Percentiles rank a stretch among this genome's conserved stretches.
Evolutionary conservation across 1,284 basidiomycete genomes (phyloP).

Genomic region (Fomes fomentarius): DNA sequence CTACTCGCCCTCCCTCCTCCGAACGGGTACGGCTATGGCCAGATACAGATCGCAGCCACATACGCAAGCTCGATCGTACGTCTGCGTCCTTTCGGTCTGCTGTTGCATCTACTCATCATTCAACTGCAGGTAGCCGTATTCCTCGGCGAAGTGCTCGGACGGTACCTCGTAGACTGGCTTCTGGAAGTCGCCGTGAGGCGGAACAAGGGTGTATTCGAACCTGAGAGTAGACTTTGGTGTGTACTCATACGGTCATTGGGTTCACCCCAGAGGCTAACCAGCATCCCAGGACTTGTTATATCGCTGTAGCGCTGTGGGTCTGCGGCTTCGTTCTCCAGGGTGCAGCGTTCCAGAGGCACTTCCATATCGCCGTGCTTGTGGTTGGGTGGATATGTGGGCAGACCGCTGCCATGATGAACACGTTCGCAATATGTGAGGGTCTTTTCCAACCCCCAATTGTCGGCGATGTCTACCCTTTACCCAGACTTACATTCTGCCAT

Average conservation of each 20-base stretch:
- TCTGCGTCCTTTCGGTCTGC: background rate
- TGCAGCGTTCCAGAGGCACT: slow-evolving; percentile 51
- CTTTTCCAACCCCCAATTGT: background rate
- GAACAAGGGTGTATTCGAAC: slow-evolving; percentile 71
- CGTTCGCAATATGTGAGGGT: slow-evolving; percentile 53
- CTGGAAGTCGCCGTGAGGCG: slow-evolving; percentile 54
- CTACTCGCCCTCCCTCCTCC: slow-evolving; percentile 63
- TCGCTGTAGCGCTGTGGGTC: slow-evolving; percentile 62
- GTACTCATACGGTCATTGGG: slow-evolving; percentile 9
- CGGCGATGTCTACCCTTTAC: too few species aligned
- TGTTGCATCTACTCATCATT: slow-evolving; percentile 29
- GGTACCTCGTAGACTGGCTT: slow-evolving; percentile 69
- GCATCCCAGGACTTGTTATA: slow-evolving; percentile 58
- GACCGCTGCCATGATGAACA: slow-evolving; percentile 56
- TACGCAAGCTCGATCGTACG: slow-evolving; percentile 68
- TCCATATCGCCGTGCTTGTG: slow-evolving; percentile 51
- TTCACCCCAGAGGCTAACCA: background rate
- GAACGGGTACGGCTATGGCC: slow-evolving; percentile 58
- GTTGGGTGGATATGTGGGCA: slow-evolving; percentile 63
- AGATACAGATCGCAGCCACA: slow-evolving; percentile 52
- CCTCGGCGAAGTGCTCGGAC: slow-evolving; percentile 67
- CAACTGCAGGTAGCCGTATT: slow-evolving; percentile 53
- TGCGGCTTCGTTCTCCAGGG: slow-evolving; percentile 65
- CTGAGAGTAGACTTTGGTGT: slow-evolving; percentile 70
- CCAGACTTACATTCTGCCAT: too few species aligned